Evolutionary conservation across 164 flowering plant genomes (phyloP), one percentile per base, ranked within the genome.

Genomic region (Akebia trifoliata): DNA sequence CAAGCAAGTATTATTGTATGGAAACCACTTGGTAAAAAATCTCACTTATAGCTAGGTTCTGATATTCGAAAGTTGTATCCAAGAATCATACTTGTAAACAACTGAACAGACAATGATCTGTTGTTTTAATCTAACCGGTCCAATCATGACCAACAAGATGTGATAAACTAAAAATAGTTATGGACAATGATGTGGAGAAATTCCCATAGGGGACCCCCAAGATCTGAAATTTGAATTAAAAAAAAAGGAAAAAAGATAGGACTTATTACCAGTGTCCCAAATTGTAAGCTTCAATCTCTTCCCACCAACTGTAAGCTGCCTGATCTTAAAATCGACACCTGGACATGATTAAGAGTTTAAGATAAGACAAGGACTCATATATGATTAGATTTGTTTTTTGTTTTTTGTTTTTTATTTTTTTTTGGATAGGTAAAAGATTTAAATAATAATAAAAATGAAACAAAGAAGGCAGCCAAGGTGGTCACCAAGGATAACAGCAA

Each of bases 301-400:
- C 32, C 84, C 98, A 38, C 77, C 86, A 66, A 82, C 85, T 28
- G 81, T 74, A 29, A 89, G 80, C 51, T 57, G 71, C 75, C 86
- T 92, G 78, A 89, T 86, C 72, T 89, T 89, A 54, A 92, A 88
- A 76, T 92, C 98, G 57, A 89, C 96, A 54, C 98, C 95, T 91
- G 43, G 18, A 63, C 20, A 64, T 45, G 32, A 56, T 26, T 2
- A 22, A 30, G 8, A 22, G 46, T 20, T 20, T 28, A 24, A 45
- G 18, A 26, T 25, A 54, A 32, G 20, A 50, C 21, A 31, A 32
- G 7, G 25, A 51, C 12, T 11, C 52, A 44, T 51, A 35, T 24
- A 62, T 22, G 26, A 54, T 17, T 6, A 54, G 46, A 9, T 34
- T 34, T 4, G 36, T 4, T 34, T 34, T 34, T 34, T 9, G 9